phyloP scores from a whole-genome alignment of 1,284 basidiomycete genomes.

The Ustilago crameri region DNA sequence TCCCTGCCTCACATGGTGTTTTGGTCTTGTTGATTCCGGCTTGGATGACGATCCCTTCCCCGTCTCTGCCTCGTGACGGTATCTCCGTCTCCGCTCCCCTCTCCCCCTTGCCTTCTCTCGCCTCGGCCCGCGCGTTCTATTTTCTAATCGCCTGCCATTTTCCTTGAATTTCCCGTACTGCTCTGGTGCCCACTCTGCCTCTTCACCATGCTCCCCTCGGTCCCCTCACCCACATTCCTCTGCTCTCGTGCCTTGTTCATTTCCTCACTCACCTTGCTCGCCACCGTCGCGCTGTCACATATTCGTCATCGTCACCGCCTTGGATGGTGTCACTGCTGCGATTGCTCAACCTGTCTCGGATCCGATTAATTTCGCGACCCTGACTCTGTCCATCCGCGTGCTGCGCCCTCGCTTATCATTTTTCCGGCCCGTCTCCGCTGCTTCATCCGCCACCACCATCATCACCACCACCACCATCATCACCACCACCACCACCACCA shows the following conservation, averaged over 20 bases:
- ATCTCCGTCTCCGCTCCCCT: constrained; percentile 15
- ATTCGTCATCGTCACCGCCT: constrained; percentile 20
- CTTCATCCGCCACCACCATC: background rate
- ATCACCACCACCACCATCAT: background rate
- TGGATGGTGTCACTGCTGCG: constrained; percentile 23
- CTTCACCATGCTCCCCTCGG: background rate
- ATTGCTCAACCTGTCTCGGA: constrained; percentile 16
- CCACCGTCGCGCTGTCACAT: constrained; percentile 17
- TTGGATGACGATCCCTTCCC: constrained; percentile 7
- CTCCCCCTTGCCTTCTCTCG: constrained; percentile 7
- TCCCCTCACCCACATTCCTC: constrained; percentile 9
- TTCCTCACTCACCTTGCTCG: constrained; percentile 5
- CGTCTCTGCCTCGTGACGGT: constrained; percentile 2
- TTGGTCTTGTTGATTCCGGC: constrained; percentile 1
- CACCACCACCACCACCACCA: background rate
- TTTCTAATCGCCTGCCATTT: constrained; percentile 24
- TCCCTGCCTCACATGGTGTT: constrained; percentile 11
- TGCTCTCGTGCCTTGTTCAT: constrained; percentile 33
- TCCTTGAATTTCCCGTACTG: constrained; percentile 43
- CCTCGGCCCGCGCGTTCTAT: constrained; percentile 32
- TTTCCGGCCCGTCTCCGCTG: background rate
- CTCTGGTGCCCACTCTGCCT: constrained; percentile 19
- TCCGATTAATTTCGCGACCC: constrained; percentile 29
- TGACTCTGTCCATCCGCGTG: constrained; percentile 20
- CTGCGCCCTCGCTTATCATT: constrained; percentile 1